These are phyloP conservation scores for Botrytis elliptica DNA, from an alignment of 2,329 filamentous ascomycete species.

Conservation along the genomic window DNA sequence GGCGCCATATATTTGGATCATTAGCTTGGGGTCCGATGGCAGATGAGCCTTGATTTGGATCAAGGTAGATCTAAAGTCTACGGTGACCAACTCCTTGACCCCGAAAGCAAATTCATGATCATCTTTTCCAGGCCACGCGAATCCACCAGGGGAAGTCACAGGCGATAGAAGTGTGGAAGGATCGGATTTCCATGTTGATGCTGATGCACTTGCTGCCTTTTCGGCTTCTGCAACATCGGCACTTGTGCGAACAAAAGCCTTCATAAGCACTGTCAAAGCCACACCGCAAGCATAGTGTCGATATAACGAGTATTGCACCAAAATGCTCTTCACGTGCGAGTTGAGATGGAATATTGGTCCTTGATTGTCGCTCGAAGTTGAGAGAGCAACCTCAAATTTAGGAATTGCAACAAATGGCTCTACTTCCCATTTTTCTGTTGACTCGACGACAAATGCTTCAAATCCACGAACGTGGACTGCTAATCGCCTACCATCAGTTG, in stretches of 20 bases:
- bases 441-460: conserved; percentile 89
- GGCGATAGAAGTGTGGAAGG: conserved; percentile 35
- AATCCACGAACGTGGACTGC: conserved; percentile 78
- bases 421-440: conserved; percentile 75
- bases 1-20: conserved; percentile 83
- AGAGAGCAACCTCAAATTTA: conserved; percentile 81
- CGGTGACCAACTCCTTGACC: conserved; percentile 65
- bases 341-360: conserved; percentile 87
- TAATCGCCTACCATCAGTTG: conserved; percentile 76
- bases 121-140: conserved; percentile 16
- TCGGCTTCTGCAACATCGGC: conserved; percentile 46
- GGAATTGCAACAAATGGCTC: conserved; percentile 87
- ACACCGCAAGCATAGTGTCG: conserved; percentile 88
- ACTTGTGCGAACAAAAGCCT: conserved; percentile 61
- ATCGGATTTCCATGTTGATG: conserved; percentile 20
- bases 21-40: conserved; percentile 84
- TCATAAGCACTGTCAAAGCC: conserved; percentile 71
- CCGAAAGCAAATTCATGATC: conserved; percentile 29
- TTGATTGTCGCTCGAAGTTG: conserved; percentile 80
- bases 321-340: conserved; percentile 73
- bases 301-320: conserved; percentile 88
- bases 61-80: conserved; percentile 79
- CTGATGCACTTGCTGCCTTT: conserved; percentile 36
- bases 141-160: conserved; percentile 32
- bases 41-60: conserved; percentile 86